Conservation (phyloP, 768 basidiomycete species). For the Porphyrellus cyaneotinctus region DNA sequence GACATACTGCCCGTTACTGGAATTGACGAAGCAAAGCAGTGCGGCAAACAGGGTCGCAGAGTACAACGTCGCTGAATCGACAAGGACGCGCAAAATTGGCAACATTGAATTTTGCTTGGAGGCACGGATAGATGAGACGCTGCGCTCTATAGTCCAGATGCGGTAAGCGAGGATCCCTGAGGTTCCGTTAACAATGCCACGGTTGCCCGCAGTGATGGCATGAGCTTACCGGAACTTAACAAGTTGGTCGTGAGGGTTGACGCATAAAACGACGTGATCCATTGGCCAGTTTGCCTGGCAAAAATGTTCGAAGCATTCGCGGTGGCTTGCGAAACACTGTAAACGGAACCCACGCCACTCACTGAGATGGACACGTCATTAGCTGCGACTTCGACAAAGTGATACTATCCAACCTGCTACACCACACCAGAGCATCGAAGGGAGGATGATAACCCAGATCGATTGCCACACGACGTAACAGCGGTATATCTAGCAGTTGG, state of each 20-base stretch:
- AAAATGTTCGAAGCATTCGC: not conserved
- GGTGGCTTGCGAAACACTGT: not conserved
- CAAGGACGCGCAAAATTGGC: not conserved
- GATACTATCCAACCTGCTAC: not conserved
- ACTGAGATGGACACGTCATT: not conserved
- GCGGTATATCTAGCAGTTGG: not conserved
- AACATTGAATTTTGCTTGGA: not conserved
- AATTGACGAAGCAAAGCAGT: not conserved
- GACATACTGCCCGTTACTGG: not conserved
- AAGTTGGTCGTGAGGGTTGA: not conserved
- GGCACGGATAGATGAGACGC: not conserved
- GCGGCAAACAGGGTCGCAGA: not conserved
- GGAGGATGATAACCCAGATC: not conserved
- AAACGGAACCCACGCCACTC: not conserved
- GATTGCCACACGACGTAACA: not conserved
- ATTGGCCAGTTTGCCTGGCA: not conserved
- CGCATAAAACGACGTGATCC: not conserved
- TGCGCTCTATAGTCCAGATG: not conserved
- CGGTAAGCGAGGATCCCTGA: not conserved
- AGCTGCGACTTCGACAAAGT: not conserved
- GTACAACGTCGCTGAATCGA: not conserved
- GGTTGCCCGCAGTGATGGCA: no score
- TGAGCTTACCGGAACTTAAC: not conserved
- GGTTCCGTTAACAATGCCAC: no score
- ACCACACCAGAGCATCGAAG: conserved; percentile 1